Conservation (phyloP, 768 basidiomycete species). For the Strobilomyces dryophilus region DNA sequence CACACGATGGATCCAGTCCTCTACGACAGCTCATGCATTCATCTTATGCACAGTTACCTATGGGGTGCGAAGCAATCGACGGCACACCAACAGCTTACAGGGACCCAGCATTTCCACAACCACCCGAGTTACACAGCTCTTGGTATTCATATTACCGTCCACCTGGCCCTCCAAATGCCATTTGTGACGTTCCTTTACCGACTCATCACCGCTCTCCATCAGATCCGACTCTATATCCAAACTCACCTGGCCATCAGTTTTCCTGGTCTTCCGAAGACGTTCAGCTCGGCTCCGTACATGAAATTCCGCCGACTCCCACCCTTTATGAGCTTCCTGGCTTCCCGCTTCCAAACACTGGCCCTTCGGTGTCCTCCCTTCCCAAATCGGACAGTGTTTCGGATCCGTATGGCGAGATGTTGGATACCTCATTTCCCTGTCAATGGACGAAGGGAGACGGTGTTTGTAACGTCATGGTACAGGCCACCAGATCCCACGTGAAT, state of each 20-base stretch:
- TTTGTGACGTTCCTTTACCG: background rate
- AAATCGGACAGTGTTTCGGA: background rate
- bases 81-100: background rate
- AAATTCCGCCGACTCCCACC: background rate
- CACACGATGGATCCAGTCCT: background rate
- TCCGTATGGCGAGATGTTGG: background rate
- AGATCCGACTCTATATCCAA: background rate
- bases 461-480: constrained; percentile 18
- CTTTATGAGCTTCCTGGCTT: background rate
- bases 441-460: constrained; percentile 13
- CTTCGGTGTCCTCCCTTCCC: background rate
- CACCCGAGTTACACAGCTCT: background rate
- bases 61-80: background rate
- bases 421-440: constrained; percentile 14
- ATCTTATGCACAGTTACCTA: background rate
- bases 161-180: background rate
- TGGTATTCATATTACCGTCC: constrained; percentile 6
- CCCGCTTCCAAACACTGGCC: background rate
- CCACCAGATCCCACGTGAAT: constrained; percentile 23
- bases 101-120: background rate
- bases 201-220: background rate
- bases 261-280: background rate
- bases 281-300: constrained; percentile 1
- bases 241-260: background rate
- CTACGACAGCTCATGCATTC: background rate